These are phyloP conservation scores for Fusarium proliferatum DNA, from an alignment of 2,329 filamentous ascomycete genomes.

Conservation along the genomic window DNA sequence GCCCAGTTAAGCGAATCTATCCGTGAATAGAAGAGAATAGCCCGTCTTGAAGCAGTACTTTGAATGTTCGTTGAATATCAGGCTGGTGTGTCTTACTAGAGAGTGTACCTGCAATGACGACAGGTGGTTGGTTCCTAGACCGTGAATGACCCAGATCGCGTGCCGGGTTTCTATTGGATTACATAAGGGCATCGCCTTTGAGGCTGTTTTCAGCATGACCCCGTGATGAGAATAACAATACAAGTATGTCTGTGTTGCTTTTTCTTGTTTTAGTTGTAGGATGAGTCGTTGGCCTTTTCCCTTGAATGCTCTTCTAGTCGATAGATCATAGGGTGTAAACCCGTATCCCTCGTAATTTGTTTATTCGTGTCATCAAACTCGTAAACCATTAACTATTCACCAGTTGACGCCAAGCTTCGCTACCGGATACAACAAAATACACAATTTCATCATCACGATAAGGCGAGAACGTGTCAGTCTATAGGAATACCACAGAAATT, in stretches of 20 bases:
- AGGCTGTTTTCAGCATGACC: conserved; percentile 12
- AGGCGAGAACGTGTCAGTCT: neutral
- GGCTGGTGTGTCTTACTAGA: conserved; percentile 12
- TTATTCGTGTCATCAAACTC: neutral
- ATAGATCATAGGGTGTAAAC: neutral
- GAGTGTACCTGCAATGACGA: conserved; percentile 15
- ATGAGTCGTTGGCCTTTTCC: neutral
- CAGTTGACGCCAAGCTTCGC: neutral
- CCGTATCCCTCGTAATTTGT: neutral
- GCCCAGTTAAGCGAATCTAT: conserved; percentile 12
- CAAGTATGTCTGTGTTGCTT: neutral
- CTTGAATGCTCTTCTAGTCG: neutral
- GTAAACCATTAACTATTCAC: neutral
- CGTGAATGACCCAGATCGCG: conserved; percentile 28
- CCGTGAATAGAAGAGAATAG: neutral
- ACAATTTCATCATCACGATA: no score
- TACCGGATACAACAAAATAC: neutral
- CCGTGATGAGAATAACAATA: conserved; percentile 10
- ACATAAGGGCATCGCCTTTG: conserved; percentile 19
- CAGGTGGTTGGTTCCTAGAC: conserved; percentile 25
- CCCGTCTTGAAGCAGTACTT: neutral
- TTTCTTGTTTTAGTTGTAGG: neutral
- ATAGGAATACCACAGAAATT: neutral
- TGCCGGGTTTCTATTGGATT: conserved; percentile 28
- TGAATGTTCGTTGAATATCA: neutral